Percentiles rank a stretch among this genome's conserved stretches.
Conservation (phyloP, 805 yeast species). For the Nakazawaea molendinolei region DNA sequence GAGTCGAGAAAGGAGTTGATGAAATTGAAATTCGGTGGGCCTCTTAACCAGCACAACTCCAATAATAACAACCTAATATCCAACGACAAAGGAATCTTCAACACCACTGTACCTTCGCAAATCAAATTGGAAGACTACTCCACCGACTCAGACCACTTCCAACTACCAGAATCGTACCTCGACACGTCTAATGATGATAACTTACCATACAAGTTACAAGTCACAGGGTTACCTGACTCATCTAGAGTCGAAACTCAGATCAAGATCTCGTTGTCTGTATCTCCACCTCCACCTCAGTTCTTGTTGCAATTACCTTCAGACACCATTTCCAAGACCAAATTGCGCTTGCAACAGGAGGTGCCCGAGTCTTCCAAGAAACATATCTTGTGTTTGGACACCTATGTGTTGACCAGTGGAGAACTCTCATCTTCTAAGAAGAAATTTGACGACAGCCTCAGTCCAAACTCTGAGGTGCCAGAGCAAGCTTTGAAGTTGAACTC, state of each 20-base stretch:
- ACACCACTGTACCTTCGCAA: slow-evolving; percentile 3
- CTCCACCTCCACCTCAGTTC: slow-evolving; percentile 72
- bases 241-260: slow-evolving; percentile 97
- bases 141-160: slow-evolving; percentile 9
- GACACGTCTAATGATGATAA: slow-evolving; percentile 17
- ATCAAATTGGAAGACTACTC: background rate
- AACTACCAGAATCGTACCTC: slow-evolving; percentile 24
- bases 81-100: background rate
- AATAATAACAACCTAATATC: too few species aligned
- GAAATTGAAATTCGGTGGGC: slow-evolving; percentile 46
- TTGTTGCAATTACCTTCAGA: slow-evolving; percentile 80
- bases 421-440: background rate
- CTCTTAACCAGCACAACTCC: too few species aligned
- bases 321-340: slow-evolving; percentile 80
- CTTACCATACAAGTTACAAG: slow-evolving; percentile 42
- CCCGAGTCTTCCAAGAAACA: slow-evolving; percentile 44
- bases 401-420: slow-evolving; percentile 53
- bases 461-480: background rate
- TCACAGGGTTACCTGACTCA: slow-evolving; percentile 64
- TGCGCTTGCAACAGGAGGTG: slow-evolving; percentile 52
- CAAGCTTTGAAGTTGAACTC: slow-evolving; percentile 8
- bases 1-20: slow-evolving; percentile 42
- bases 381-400: slow-evolving; percentile 67
- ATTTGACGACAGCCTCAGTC: slow-evolving; percentile 4
- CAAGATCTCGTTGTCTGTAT: slow-evolving; percentile 58